Percentiles rank a stretch among this genome's conserved stretches.
Conservation (phyloP, 2,329 filamentous ascomycete species). For the Curvularia spicifera region DNA sequence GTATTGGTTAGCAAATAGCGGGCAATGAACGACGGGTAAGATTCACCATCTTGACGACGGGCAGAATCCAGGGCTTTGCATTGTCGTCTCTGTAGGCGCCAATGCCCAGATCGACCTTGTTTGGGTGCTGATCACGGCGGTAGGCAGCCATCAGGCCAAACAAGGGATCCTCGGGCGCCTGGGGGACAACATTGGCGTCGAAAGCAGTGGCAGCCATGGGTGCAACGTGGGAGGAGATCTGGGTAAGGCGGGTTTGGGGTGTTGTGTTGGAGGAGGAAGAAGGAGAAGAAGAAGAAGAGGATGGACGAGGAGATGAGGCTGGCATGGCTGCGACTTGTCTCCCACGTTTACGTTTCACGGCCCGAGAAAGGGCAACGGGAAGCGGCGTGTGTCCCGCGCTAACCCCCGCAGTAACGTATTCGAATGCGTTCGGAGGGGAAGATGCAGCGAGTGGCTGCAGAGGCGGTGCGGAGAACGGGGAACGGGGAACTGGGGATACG, state of each 20-base stretch:
- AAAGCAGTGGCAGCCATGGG: slow-evolving; percentile 70
- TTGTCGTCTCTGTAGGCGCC: slow-evolving; percentile 95
- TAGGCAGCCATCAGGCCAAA: slow-evolving; percentile 92
- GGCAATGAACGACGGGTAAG: not conserved
- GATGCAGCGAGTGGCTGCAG: slow-evolving; percentile 14
- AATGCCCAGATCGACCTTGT: slow-evolving; percentile 94
- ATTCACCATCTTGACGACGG: slow-evolving; percentile 91
- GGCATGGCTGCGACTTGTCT: slow-evolving; percentile 33
- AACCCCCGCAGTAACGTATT: slow-evolving; percentile 32
- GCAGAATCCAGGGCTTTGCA: slow-evolving; percentile 95
- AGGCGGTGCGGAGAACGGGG: slow-evolving; percentile 28
- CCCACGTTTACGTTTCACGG: slow-evolving; percentile 37
- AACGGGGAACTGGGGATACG: slow-evolving; percentile 5
- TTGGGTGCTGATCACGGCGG: slow-evolving; percentile 73
- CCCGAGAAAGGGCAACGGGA: slow-evolving; percentile 17
- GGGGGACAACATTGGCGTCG: slow-evolving; percentile 76
- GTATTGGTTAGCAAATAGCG: slow-evolving; percentile 5
- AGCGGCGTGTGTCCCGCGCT: slow-evolving; percentile 30
- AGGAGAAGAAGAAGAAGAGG: slow-evolving; percentile 17
- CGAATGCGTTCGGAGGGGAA: slow-evolving; percentile 3
- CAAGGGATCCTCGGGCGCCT: slow-evolving; percentile 92
- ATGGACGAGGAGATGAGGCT: slow-evolving; percentile 26
- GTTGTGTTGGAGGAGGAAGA: slow-evolving; percentile 16
- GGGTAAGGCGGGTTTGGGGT: slow-evolving; percentile 55
- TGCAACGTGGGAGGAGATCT: slow-evolving; percentile 74